Evolutionary conservation across 495 filamentous ascomycete species (phyloP).

Genomic region (Aspergillus diversus): DNA sequence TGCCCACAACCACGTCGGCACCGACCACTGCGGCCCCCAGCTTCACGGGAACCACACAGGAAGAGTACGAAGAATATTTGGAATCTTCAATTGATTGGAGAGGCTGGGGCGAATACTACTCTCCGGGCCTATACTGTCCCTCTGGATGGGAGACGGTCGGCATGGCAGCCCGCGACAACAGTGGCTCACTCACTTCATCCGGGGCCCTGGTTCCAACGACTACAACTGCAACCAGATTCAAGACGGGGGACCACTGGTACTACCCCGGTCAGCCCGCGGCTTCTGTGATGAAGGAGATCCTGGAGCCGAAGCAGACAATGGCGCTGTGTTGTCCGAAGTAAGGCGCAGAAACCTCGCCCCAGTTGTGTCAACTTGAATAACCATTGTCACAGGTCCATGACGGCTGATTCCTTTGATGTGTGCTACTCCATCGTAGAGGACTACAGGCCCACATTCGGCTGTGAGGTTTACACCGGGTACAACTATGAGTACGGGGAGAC

Average conservation of each 20-base stretch:
- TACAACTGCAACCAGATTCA: not conserved
- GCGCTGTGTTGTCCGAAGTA: slow-evolving; percentile 11
- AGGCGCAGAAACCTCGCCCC: too few species aligned
- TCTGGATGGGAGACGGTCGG: slow-evolving; percentile 8
- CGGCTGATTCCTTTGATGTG: not conserved
- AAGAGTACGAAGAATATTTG: not conserved
- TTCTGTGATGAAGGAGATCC: not conserved
- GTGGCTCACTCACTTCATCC: slow-evolving; percentile 1
- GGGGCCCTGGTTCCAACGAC: not conserved
- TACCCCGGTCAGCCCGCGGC: not conserved
- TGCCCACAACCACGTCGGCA: slow-evolving; percentile 1
- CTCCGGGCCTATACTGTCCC: slow-evolving; percentile 15
- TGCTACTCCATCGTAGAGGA: slow-evolving; percentile 6
- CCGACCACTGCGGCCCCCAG: not conserved
- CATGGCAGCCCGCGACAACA: slow-evolving; percentile 1
- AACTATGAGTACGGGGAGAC: slow-evolving; percentile 4
- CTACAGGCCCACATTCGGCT: slow-evolving; percentile 7
- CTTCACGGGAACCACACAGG: not conserved
- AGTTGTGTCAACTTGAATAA: not conserved
- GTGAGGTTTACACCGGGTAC: slow-evolving; percentile 1
- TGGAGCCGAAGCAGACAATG: slow-evolving; percentile 7
- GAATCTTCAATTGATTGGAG: not conserved
- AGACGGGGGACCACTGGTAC: slow-evolving; percentile 1
- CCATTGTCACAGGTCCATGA: slow-evolving; percentile 1
- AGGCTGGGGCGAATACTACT: slow-evolving; percentile 5